Conservation (phyloP, 768 basidiomycete species). For the Sistotremastrum niveocremeum region DNA sequence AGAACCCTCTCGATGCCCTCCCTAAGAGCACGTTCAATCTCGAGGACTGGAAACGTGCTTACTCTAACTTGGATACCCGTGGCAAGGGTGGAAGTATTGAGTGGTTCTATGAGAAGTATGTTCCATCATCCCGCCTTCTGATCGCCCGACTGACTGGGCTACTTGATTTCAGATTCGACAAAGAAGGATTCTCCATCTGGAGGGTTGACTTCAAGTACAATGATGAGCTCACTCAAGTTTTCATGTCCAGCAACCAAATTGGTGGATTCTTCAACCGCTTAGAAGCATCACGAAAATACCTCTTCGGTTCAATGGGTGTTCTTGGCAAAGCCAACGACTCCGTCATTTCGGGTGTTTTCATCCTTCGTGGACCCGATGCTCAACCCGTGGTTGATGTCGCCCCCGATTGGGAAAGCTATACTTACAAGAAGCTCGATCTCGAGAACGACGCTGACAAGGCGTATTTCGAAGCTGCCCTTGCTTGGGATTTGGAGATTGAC, state of each 20-base stretch:
- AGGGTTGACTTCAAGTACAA: conserved; percentile 96
- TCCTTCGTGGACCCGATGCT: conserved; percentile 69
- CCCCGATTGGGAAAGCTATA: conserved; percentile 88
- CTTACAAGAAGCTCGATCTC: conserved; percentile 65
- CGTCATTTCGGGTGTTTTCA: conserved; percentile 67
- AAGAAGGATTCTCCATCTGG: conserved; percentile 82
- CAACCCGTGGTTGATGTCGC: conserved; percentile 62
- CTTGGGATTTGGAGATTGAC: conserved; percentile 85
- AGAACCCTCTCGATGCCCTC: conserved; percentile 89
- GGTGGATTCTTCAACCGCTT: conserved; percentile 96
- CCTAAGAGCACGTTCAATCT: conserved; percentile 82
- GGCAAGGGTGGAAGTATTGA: conserved; percentile 71
- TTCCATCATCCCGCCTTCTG: conserved; percentile 2
- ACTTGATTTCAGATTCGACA: conserved; percentile 52
- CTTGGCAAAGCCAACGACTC: conserved; percentile 71
- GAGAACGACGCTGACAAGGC: conserved; percentile 61
- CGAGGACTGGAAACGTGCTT: conserved; percentile 95
- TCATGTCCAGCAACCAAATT: conserved; percentile 93
- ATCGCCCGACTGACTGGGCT: background rate
- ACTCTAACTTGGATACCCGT: conserved; percentile 96
- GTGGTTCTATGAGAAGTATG: conserved; percentile 95
- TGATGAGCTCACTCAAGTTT: conserved; percentile 78
- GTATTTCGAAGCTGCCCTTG: conserved; percentile 86
- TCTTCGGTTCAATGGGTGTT: conserved; percentile 88
- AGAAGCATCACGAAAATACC: conserved; percentile 92